Evolutionary conservation across 208 protist genomes (phyloP), one percentile per base, ranked within the genome.

Genomic region (Leishmania mexicana): DNA sequence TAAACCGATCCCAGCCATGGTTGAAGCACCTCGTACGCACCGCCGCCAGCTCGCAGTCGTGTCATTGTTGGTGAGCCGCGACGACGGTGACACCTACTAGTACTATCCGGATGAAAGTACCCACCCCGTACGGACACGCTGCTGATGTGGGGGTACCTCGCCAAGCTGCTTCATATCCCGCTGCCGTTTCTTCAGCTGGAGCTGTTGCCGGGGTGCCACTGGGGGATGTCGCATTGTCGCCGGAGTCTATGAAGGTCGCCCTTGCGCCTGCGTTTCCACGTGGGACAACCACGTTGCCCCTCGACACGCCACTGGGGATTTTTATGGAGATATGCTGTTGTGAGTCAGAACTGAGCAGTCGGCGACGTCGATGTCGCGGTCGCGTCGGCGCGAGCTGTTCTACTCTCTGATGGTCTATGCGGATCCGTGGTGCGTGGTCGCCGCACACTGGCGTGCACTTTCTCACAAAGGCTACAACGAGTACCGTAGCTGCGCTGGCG

Each of bases 401-500:
- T 91, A 85, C 72, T 92, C 78, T 76, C 65, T 88, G 13, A 83
- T 45, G 42, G 81, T 87, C 24, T 93, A 80, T 75, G 87, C 90
- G 42, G 91, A 90, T 65, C 90, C 88, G 57, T 94, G 85, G 62
- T 95, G 90, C 79, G 87, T 85, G 64, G 84, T 85, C 10, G 88
- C 87, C 53, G 80, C 88, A 70, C 93, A 96, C 70, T 84, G 93
- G 21, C 84, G 87, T 62, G 88, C 88, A 21, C 83, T 95, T 15
- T 75, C 94, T 60, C 28, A 85, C 15, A 78, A 85, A 35, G 85
- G 95, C 54, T 91, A 83, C 38, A 67, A 88, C 38, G 70, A 88
- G 51, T 95, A 95, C 75, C 76, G 84, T 31, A 94, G 93, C 83
- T 96, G 91, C 75, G 88, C 82, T 54, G 92, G 90, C 31, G 75